Evolutionary conservation across 225 moss, liverwort and hornwort species (phyloP).

Genomic region (Bryum argenteum): DNA sequence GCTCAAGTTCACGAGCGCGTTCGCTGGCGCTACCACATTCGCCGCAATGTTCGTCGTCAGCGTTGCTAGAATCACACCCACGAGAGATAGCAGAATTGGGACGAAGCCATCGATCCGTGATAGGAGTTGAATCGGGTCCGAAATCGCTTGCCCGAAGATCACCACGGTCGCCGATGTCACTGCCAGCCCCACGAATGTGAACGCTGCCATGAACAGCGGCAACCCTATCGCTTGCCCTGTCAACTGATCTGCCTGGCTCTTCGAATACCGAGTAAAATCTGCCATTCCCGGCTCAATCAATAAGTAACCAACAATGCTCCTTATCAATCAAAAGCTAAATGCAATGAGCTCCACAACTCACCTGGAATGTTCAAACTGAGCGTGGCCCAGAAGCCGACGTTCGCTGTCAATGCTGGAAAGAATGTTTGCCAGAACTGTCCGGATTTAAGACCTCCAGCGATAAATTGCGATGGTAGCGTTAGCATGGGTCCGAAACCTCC

Average conservation of each 20-base stretch:
- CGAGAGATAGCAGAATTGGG: slow-evolving; percentile 69
- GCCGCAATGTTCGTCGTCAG: slow-evolving; percentile 92
- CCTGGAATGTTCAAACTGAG: slow-evolving; percentile 95
- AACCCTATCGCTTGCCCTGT: slow-evolving; percentile 85
- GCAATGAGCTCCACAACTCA: slow-evolving; percentile 52
- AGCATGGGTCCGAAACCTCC: slow-evolving; percentile 91
- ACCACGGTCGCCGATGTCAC: slow-evolving; percentile 85
- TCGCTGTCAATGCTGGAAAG: slow-evolving; percentile 89
- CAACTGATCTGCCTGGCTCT: slow-evolving; percentile 79
- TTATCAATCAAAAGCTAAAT: not conserved
- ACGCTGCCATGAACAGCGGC: slow-evolving; percentile 92
- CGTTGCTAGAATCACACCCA: slow-evolving; percentile 80
- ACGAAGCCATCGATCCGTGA: slow-evolving; percentile 73
- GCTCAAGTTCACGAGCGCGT: slow-evolving; percentile 77
- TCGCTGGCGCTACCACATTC: slow-evolving; percentile 89
- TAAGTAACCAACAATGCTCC: not conserved
- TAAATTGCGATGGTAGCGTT: slow-evolving; percentile 80
- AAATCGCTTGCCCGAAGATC: slow-evolving; percentile 78
- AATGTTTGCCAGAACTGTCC: slow-evolving; percentile 88
- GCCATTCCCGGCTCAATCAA: slow-evolving; percentile 13
- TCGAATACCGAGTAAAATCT: slow-evolving; percentile 92
- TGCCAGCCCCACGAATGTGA: slow-evolving; percentile 87
- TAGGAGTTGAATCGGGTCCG: slow-evolving; percentile 76
- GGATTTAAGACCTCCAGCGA: slow-evolving; percentile 70
- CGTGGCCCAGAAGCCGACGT: slow-evolving; percentile 94